Base-by-base conservation (phyloP, 306 rosid genomes). In the Prunus padus region DNA sequence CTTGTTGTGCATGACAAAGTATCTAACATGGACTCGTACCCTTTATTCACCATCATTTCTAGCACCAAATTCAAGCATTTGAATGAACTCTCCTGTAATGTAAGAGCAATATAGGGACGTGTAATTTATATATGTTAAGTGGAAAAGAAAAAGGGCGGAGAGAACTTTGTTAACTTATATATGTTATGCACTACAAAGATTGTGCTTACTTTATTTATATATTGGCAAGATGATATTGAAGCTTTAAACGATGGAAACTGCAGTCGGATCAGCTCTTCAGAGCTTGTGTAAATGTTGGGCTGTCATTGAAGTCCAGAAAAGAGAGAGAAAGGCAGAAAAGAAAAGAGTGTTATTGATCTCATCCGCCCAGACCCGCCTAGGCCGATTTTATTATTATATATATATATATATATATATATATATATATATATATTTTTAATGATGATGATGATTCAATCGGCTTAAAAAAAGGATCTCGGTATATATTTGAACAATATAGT, bases 261-360 rank as follows among this genome's bases (percentile, higher is more conserved):
- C 72, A 28, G 46, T 2, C 81, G 89, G 65, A 69, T 65, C 59
- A 86, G 82, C 71, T 88, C 80, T 88, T 84, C 51, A 87, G 87
- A 73, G 82, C 84, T 83, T 78, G 83, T 49, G 70, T 77, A n/a
- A 76, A 57, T 68, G 86, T 44, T 52, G 86, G 54, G 33, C 76
- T 80, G 45, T 84, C 87, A 40, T 84, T 78, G 20, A 88, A 62
- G 22, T 88, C 84, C 37, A 79, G 68, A 46, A 72, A 71, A 67
- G 89, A 81, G 49, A 86, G 18, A 28, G 88, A 84, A 89, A 67
- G 79, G 56, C 81, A 89, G 65, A 81, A 89, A 92, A 47, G 88
- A 84, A 66, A 92, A 89, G 11, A 96, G 97, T 26, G 96, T 92
- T 11, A 88, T 81, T 42, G 93, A 85, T 73, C 93, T 89, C 93